phyloP scores from a whole-genome alignment of 2,329 filamentous ascomycete genomes.

The Colletotrichum kahawae region DNA sequence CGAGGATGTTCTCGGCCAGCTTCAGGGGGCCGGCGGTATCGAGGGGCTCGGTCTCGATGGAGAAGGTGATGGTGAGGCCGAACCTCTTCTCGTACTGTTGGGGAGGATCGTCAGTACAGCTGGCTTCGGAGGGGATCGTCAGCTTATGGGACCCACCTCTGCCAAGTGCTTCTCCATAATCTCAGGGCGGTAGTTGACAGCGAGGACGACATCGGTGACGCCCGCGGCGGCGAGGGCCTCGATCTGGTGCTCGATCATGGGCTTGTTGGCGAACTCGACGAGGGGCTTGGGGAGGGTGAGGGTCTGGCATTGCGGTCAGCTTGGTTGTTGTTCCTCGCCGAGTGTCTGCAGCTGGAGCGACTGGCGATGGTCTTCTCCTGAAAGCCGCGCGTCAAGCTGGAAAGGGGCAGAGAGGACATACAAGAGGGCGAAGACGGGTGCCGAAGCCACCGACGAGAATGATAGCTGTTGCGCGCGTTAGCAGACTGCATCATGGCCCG shows the following conservation, averaged over 20 bases:
- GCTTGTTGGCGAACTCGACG: conserved; percentile 98
- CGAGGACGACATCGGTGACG: conserved; percentile 96
- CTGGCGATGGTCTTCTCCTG: neutral
- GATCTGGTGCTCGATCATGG: conserved; percentile 98
- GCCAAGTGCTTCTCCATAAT: conserved; percentile 94
- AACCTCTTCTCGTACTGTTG: conserved; percentile 85
- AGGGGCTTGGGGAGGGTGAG: conserved; percentile 96
- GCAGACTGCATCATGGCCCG: neutral
- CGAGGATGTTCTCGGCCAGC: conserved; percentile 89
- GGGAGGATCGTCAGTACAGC: conserved; percentile 15
- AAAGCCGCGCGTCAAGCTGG: neutral
- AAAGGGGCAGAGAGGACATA: conserved; percentile 51
- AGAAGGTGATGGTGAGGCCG: conserved; percentile 96
- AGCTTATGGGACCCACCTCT: conserved; percentile 65
- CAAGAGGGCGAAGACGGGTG: conserved; percentile 94
- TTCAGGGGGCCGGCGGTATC: conserved; percentile 96
- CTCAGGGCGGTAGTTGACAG: conserved; percentile 98
- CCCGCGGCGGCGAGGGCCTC: conserved; percentile 91
- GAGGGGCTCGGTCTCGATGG: conserved; percentile 92
- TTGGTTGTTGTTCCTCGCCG: conserved; percentile 15
- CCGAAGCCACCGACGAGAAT: conserved; percentile 99
- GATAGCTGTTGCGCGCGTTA: conserved; percentile 66
- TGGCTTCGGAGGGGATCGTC: neutral
- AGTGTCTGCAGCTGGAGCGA: neutral
- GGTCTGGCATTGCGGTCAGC: conserved; percentile 61